These are phyloP conservation scores for Trametes villosa DNA, from an alignment of 768 basidiomycete species.

Conservation along the genomic window DNA sequence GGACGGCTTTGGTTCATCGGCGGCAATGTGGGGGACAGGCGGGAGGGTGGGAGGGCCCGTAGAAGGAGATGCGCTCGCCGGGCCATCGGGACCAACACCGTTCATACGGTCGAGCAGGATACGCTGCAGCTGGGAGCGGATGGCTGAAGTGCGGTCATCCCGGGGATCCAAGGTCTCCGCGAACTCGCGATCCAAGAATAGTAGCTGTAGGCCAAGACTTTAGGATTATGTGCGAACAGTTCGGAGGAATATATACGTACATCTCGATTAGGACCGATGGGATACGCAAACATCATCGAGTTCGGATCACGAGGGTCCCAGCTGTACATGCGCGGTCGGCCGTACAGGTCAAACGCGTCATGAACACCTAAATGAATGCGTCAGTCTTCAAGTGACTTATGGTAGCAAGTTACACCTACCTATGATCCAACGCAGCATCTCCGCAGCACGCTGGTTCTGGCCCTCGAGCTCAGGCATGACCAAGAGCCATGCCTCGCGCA, in stretches of 20 bases:
- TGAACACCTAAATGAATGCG: conserved; percentile 60
- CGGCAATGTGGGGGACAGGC: conserved; percentile 27
- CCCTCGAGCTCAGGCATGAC: conserved; percentile 87
- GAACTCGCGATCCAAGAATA: conserved; percentile 86
- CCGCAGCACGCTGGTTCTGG: conserved; percentile 63
- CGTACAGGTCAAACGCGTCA: conserved; percentile 87
- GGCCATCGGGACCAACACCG: conserved; percentile 28
- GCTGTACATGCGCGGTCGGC: conserved; percentile 81
- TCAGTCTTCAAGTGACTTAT: background rate
- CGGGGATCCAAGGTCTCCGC: conserved; percentile 79
- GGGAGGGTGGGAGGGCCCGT: conserved; percentile 31
- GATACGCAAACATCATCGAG: conserved; percentile 94
- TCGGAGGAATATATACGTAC: conserved; percentile 50
- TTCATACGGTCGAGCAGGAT: conserved; percentile 71
- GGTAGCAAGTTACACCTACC: conserved; percentile 49
- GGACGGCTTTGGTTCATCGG: background rate
- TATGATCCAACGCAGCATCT: conserved; percentile 91
- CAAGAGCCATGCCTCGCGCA: conserved; percentile 82
- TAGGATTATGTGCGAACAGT: background rate
- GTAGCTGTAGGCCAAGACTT: conserved; percentile 51
- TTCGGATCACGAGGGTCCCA: conserved; percentile 86
- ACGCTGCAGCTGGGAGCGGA: conserved; percentile 63
- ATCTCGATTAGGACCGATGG: conserved; percentile 81
- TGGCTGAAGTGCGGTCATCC: conserved; percentile 74
- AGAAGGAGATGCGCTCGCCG: conserved; percentile 6